Evolutionary conservation across 345 rosid genomes (phyloP).

Genomic region (Hibiscus mutabilis): DNA sequence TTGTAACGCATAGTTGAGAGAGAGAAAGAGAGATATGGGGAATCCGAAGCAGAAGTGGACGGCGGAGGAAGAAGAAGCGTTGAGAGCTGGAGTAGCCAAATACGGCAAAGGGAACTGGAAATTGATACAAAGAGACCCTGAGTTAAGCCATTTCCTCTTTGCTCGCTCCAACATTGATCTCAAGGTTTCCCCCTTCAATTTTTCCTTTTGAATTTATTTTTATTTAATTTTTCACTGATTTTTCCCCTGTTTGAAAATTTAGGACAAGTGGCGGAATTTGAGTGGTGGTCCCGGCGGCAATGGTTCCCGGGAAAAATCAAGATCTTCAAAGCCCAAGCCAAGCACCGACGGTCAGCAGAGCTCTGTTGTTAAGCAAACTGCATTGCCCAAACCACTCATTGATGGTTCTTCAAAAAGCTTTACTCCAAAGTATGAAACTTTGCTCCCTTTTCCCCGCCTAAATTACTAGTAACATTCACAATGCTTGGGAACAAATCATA

Average conservation of each 20-base stretch:
- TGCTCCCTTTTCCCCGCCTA: neutral
- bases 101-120: slow-evolving; percentile 78
- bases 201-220: too few species aligned
- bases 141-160: slow-evolving; percentile 44
- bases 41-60: slow-evolving; percentile 75
- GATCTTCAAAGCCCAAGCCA: slow-evolving; percentile 42
- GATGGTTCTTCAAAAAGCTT: slow-evolving; percentile 26
- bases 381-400: slow-evolving; percentile 16
- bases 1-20: neutral
- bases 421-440: slow-evolving; percentile 34
- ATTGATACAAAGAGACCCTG: slow-evolving; percentile 51
- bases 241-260: neutral
- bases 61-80: slow-evolving; percentile 67
- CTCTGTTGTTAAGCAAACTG: slow-evolving; percentile 20
- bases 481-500: neutral
- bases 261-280: slow-evolving; percentile 98
- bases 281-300: slow-evolving; percentile 49
- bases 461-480: too few species aligned
- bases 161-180: slow-evolving; percentile 75
- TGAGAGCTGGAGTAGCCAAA: slow-evolving; percentile 59
- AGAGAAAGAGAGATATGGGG: slow-evolving; percentile 31
- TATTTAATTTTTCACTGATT: neutral
- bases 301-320: slow-evolving; percentile 50
- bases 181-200: slow-evolving; percentile 35
- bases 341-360: slow-evolving; percentile 22